These are phyloP conservation scores for Fragilaria radians DNA, from an alignment of 108 stramenopile species.

Conservation along the genomic window DNA sequence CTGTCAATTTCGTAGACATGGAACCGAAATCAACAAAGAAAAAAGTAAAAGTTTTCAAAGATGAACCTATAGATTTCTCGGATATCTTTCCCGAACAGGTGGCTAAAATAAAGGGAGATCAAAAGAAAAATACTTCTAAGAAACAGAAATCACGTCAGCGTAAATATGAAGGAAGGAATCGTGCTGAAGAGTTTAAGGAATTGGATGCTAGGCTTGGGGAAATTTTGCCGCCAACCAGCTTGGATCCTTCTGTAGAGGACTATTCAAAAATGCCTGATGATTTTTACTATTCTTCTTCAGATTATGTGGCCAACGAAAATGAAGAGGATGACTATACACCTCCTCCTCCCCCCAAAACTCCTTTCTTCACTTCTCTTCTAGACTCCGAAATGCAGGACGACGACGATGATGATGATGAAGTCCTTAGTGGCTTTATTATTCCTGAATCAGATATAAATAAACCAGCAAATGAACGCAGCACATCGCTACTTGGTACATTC, in stretches of 20 bases:
- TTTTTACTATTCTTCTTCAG: neutral
- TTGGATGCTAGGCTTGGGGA: neutral
- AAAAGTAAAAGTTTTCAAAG: constrained; percentile 10
- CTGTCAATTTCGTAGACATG: constrained; percentile 21
- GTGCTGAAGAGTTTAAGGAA: neutral
- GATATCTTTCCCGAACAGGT: constrained; percentile 19
- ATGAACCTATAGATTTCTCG: constrained; percentile 28
- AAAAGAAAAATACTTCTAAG: neutral
- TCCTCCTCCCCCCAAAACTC: constrained; percentile 20
- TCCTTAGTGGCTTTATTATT: constrained; percentile 3
- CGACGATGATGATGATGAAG: constrained; percentile 1
- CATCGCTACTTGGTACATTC: constrained; percentile 46
- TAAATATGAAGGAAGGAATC: constrained; percentile 3
- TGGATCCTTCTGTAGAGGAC: neutral
- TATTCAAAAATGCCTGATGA: neutral
- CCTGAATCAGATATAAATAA: neutral
- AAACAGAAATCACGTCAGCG: neutral
- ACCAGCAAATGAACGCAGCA: neutral
- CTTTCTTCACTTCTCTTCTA: constrained; percentile 18
- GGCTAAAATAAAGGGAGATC: neutral
- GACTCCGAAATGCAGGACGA: constrained; percentile 3
- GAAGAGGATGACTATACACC: neutral
- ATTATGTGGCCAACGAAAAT: neutral
- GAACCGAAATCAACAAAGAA: constrained; percentile 8
- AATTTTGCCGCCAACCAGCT: neutral